phyloP scores from a whole-genome alignment of 768 basidiomycete genomes.

The Candolleomyces eurysporus region DNA sequence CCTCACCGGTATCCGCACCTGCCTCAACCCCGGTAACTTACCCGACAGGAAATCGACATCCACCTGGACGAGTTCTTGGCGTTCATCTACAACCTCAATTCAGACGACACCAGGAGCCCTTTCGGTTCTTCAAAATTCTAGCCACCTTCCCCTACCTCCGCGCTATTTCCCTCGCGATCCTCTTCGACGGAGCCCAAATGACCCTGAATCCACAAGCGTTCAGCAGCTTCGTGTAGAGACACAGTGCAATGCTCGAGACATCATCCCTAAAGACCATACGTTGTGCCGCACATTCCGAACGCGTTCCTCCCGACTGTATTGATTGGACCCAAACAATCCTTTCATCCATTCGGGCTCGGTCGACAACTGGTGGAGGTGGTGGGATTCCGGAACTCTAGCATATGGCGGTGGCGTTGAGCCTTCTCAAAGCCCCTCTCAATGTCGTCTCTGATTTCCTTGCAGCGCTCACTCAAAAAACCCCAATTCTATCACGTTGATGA shows the following conservation, averaged over 20 bases:
- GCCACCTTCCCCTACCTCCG: constrained; percentile 38
- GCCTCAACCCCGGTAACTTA: constrained; percentile 32
- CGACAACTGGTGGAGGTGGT: too few species aligned
- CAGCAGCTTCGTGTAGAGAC: constrained; percentile 34
- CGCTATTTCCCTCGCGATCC: constrained; percentile 35
- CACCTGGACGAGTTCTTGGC: constrained; percentile 39
- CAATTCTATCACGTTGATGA: constrained; percentile 34
- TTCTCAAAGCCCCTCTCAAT: constrained; percentile 31
- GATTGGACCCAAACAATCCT: constrained; percentile 42
- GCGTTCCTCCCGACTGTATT: constrained; percentile 25
- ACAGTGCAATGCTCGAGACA: constrained; percentile 31
- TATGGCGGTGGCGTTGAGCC: constrained; percentile 37
- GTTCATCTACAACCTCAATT: constrained; percentile 44
- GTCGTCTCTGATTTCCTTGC: constrained; percentile 29
- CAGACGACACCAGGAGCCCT: constrained; percentile 35
- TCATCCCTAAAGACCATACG: constrained; percentile 35
- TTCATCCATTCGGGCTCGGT: constrained; percentile 20
- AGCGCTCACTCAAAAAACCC: constrained; percentile 26
- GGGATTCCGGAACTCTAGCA: constrained; percentile 31
- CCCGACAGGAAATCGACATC: constrained; percentile 28
- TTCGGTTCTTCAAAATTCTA: constrained; percentile 33
- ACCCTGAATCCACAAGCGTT: constrained; percentile 30
- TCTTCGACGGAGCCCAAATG: constrained; percentile 43
- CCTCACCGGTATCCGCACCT: constrained; percentile 33
- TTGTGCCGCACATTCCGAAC: constrained; percentile 17